A percentile compares a stretch with the other conserved stretches of the same genome.
Conservation (phyloP, 495 filamentous ascomycete species). For the Neurospora sp. region DNA sequence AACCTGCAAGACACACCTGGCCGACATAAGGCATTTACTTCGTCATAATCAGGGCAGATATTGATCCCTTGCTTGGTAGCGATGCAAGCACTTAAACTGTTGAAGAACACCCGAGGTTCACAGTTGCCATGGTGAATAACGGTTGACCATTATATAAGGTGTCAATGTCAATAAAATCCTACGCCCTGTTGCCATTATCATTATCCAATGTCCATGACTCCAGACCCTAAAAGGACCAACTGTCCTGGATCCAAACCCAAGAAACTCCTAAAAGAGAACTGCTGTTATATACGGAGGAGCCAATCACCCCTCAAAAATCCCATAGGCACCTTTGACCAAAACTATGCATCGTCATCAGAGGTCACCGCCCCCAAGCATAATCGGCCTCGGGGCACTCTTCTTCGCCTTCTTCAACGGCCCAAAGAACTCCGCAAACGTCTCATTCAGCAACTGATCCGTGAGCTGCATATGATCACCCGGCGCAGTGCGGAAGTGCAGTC, state of each 20-base stretch:
- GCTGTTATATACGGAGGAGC: neutral
- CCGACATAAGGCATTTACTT: neutral
- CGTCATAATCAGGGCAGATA: neutral
- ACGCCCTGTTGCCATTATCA: neutral
- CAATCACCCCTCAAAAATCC: neutral
- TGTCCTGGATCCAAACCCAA: neutral
- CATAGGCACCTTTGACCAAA: neutral
- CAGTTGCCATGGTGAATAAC: neutral
- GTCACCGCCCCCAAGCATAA: constrained; percentile 5
- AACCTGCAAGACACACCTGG: neutral
- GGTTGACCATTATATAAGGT: neutral
- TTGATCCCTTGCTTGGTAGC: neutral
- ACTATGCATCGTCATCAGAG: constrained; percentile 9
- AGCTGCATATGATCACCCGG: constrained; percentile 81
- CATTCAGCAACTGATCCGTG: constrained; percentile 52
- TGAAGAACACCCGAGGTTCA: neutral
- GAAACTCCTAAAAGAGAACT: neutral
- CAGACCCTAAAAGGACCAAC: neutral
- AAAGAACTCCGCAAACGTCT: constrained; percentile 66
- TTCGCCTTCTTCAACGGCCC: constrained; percentile 31
- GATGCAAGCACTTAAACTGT: neutral
- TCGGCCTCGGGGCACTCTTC: constrained; percentile 14
- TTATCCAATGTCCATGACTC: neutral
- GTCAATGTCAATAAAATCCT: neutral
- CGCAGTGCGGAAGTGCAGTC: constrained; percentile 59